These are phyloP conservation scores for Monilinia vaccinii-corymbosi DNA, from an alignment of 2,329 filamentous ascomycete species.

Conservation along the genomic window DNA sequence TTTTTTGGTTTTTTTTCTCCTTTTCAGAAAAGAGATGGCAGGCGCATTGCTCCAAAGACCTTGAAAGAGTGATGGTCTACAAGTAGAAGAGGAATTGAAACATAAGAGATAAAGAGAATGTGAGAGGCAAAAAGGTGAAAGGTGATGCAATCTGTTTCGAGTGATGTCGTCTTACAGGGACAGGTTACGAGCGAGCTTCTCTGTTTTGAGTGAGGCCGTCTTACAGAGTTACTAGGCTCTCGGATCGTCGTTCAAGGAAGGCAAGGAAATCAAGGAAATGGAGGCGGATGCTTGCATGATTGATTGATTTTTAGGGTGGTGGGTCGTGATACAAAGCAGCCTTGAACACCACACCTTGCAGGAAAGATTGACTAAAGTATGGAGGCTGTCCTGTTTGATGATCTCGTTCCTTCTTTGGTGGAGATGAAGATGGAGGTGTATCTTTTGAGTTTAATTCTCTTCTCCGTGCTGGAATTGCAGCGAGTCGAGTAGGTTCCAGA, in stretches of 20 bases:
- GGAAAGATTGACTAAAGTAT: not conserved
- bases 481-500: too few relatives aligned
- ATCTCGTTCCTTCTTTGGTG: conserved; percentile 4
- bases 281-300: conserved; percentile 9
- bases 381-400: not conserved
- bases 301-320: conserved; percentile 6
- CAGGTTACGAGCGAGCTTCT: too few relatives aligned
- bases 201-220: conserved; percentile 5
- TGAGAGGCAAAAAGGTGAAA: conserved; percentile 6
- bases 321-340: conserved; percentile 7
- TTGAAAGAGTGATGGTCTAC: conserved; percentile 10
- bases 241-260: not conserved
- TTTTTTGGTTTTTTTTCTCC: too few relatives aligned
- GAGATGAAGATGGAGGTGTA: too few relatives aligned
- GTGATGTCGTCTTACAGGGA: too few relatives aligned
- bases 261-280: not conserved
- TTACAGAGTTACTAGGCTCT: conserved; percentile 1
- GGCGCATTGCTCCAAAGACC: conserved; percentile 17
- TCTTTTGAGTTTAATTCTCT: not conserved
- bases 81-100: not conserved
- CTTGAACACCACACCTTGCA: conserved; percentile 7
- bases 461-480: too few relatives aligned
- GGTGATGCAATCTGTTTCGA: not conserved
- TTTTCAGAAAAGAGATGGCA: conserved; percentile 4
- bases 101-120: conserved; percentile 1